Evolutionary conservation across 306 rosid genomes (phyloP), one percentile per base, ranked within the genome.

Genomic region (Mimosa bimucronata): DNA sequence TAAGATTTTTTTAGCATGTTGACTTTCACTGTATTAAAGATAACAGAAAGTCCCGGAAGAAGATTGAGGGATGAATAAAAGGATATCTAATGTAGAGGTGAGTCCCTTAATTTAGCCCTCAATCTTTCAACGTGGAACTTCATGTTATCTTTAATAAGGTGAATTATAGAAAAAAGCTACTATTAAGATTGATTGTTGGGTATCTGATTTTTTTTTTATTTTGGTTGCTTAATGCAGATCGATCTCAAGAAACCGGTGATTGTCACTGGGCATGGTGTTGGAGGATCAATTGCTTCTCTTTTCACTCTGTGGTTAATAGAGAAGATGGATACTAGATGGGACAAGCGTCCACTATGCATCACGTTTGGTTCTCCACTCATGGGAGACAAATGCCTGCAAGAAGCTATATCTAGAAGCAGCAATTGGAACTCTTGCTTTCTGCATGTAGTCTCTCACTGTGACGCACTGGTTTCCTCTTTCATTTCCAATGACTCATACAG

Each of bases 261-360:
- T 41, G 77, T 90, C 44, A 90, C 92, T 19, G 96, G 98, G 77
- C 79, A 62, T 77, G 88, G 70, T 50, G 69, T 82, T 34, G 97
- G 96, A 75, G 97, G 98, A 71, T 28, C 89, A 21, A 82, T 90
- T 60, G 98, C 98, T 81, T 83, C 94, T 41, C 89, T 92, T 52
- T 90, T 94, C 88, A 90, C 91, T 11, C 26, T 90, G 9, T 86
- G 79, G 80, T 87, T 89, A 6, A 85, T 92, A 12, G 83, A 88
- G 23, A 44, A 18, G 62, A 45, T 79, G 57, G 9, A n/a, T 1
- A 34, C 5, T 2, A 4, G 2, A 50, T 15, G 9, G 9, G 50
- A 70, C 69, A 92, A 90, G 30, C 79, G 68, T 52, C 93, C 90
- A 23, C 77, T 89, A 12, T 94, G 97, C 82, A 83, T 94, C 84